Conservation (phyloP, 345 rosid genomes). For the Syzygium aqueum region DNA sequence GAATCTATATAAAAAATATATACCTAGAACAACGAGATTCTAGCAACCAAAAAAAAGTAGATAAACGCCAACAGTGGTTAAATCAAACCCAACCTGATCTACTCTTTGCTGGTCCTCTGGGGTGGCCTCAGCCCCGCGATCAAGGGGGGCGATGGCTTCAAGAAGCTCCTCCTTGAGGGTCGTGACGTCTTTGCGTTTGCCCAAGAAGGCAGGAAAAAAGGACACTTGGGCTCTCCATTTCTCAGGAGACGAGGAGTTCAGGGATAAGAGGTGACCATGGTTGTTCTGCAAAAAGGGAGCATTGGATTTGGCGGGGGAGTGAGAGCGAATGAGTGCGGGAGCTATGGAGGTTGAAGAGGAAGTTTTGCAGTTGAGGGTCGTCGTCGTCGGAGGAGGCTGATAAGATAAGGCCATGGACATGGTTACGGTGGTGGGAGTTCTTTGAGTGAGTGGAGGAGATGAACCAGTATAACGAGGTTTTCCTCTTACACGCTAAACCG, state of each 20-base stretch:
- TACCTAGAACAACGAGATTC: background rate
- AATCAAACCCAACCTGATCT: constrained; percentile 25
- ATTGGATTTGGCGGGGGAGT: constrained; percentile 4
- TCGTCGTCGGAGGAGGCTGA: background rate
- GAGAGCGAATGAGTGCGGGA: background rate
- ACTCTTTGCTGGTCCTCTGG: constrained; percentile 69
- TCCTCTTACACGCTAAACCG: background rate
- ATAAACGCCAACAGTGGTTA: background rate
- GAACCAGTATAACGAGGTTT: background rate
- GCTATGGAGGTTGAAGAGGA: background rate
- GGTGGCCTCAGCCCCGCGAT: constrained; percentile 74
- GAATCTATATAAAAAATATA: too few relatives aligned
- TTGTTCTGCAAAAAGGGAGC: background rate
- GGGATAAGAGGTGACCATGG: background rate
- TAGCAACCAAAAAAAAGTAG: background rate
- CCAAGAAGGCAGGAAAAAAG: constrained; percentile 75
- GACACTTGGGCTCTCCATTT: constrained; percentile 51
- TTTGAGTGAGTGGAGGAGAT: background rate
- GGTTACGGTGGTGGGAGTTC: background rate
- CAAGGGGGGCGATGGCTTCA: constrained; percentile 59
- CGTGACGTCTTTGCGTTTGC: constrained; percentile 44
- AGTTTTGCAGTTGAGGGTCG: background rate
- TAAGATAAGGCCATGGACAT: constrained; percentile 13
- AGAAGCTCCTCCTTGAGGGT: constrained; percentile 64
- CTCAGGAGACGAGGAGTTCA: background rate